A percentile compares a stretch with the other conserved stretches of the same genome.
Conservation (phyloP, 2,329 filamentous ascomycete genomes). For the Orbilia blumenaviensis region DNA sequence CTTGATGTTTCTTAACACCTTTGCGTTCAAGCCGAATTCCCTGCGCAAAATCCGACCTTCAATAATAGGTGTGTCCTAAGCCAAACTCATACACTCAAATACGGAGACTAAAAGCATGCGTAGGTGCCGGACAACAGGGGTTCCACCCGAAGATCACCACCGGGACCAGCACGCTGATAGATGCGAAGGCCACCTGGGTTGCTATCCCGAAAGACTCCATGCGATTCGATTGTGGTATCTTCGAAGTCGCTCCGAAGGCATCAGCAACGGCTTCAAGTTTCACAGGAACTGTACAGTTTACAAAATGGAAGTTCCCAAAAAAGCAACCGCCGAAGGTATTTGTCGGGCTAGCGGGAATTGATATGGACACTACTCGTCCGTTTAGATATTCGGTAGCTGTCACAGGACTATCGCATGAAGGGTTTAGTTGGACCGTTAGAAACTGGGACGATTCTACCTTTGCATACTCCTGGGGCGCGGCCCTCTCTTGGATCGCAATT, state of each 20-base stretch:
- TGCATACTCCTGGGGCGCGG: neutral
- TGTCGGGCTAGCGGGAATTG: slow-evolving; percentile 22
- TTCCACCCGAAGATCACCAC: slow-evolving; percentile 16
- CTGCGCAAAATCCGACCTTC: slow-evolving; percentile 8
- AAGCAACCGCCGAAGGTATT: slow-evolving; percentile 30
- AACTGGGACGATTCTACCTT: slow-evolving; percentile 26
- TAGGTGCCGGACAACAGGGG: slow-evolving; percentile 30
- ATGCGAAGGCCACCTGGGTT: slow-evolving; percentile 27
- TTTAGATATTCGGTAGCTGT: slow-evolving; percentile 34
- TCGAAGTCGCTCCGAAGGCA: slow-evolving; percentile 22
- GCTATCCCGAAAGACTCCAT: slow-evolving; percentile 30
- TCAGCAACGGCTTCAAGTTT: neutral
- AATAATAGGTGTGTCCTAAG: neutral
- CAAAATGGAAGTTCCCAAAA: slow-evolving; percentile 49
- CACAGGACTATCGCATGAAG: slow-evolving; percentile 31
- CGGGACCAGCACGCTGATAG: neutral
- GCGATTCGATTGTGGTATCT: slow-evolving; percentile 31
- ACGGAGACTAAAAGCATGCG: neutral
- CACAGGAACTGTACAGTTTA: slow-evolving; percentile 27
- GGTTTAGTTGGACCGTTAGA: slow-evolving; percentile 36
- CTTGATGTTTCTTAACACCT: slow-evolving; percentile 14
- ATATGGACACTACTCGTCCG: neutral
- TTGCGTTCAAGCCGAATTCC: neutral
- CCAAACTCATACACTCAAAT: neutral
- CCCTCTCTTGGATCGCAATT: slow-evolving; percentile 31